phyloP scores from a whole-genome alignment of 2,329 filamentous ascomycete species.

The Cyphellophora europaea region DNA sequence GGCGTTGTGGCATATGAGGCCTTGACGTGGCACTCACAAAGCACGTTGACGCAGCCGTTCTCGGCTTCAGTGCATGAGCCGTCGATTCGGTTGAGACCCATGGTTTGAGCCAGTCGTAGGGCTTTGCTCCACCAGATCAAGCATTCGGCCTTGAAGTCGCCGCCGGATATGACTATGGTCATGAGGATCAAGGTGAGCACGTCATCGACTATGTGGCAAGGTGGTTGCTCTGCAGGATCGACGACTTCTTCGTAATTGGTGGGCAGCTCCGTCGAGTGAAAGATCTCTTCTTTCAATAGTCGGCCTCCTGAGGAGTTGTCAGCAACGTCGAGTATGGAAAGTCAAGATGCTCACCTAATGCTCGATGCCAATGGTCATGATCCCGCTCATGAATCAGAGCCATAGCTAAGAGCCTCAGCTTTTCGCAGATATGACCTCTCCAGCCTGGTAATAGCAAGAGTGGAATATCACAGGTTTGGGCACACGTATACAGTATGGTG shows the following conservation, averaged over 20 bases:
- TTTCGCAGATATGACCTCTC: conserved; percentile 21
- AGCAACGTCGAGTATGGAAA: too few species aligned
- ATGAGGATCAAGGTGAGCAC: conserved; percentile 38
- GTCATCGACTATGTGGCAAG: conserved; percentile 26
- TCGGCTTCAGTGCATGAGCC: conserved; percentile 21
- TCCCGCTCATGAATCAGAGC: conserved; percentile 13
- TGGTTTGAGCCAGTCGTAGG: conserved; percentile 3
- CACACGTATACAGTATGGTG: conserved; percentile 39
- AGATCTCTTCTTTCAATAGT: background rate
- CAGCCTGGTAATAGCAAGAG: conserved; percentile 32
- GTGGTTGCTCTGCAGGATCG: conserved; percentile 2
- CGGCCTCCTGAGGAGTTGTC: conserved; percentile 3
- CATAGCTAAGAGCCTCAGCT: conserved; percentile 23
- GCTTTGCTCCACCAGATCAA: conserved; percentile 10
- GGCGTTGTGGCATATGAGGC: background rate
- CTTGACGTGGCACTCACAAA: conserved; percentile 11
- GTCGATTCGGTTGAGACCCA: conserved; percentile 29
- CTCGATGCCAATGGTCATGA: conserved; percentile 8
- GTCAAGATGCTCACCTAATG: conserved; percentile 16
- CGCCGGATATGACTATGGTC: conserved; percentile 37
- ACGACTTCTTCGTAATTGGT: background rate
- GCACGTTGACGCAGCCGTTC: conserved; percentile 2
- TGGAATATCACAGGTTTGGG: conserved; percentile 34
- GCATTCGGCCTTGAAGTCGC: conserved; percentile 40
- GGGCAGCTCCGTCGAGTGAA: background rate